phyloP scores from a whole-genome alignment of 2,329 filamentous ascomycete species.

The Ophiostoma triangulosporum region DNA sequence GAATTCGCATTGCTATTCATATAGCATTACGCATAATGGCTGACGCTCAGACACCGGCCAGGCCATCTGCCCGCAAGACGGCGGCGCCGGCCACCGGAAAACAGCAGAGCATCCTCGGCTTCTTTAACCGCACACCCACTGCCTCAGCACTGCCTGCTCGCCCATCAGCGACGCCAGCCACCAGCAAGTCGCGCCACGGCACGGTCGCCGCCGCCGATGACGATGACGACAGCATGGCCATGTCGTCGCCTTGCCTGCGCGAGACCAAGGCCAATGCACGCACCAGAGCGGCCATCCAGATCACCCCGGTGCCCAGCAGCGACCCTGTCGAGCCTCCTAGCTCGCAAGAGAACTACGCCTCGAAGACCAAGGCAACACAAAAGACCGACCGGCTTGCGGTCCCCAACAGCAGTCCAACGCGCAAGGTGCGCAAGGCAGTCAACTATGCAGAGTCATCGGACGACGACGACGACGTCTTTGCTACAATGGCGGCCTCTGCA shows the following conservation, averaged over 20 bases:
- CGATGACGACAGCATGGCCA: conserved; percentile 9
- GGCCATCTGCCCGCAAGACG: conserved; percentile 26
- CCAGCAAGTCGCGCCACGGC: conserved; percentile 15
- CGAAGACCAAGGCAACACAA: conserved; percentile 32
- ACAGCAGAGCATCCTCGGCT: conserved; percentile 64
- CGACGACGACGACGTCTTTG: conserved; percentile 61
- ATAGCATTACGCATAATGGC: conserved; percentile 15
- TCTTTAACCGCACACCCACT: conserved; percentile 51
- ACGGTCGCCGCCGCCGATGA: conserved; percentile 6
- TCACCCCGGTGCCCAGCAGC: conserved; percentile 71
- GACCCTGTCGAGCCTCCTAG: conserved; percentile 55
- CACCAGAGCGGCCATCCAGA: conserved; percentile 23
- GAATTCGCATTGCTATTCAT: background rate
- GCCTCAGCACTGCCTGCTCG: conserved; percentile 16
- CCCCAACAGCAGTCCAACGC: conserved; percentile 56
- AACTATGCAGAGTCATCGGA: conserved; percentile 81
- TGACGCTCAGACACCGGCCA: conserved; percentile 24
- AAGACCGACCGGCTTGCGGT: conserved; percentile 28
- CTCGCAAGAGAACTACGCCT: conserved; percentile 48
- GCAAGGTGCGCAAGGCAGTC: conserved; percentile 37
- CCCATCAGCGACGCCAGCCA: conserved; percentile 9
- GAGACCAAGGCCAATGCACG: conserved; percentile 34
- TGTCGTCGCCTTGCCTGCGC: conserved; percentile 27
- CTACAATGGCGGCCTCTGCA: conserved; percentile 16
- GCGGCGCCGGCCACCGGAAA: conserved; percentile 35